A percentile compares a stretch with the other conserved stretches of the same genome.
Conservation (phyloP, 768 basidiomycete genomes). For the Lactifluus echinatus region DNA sequence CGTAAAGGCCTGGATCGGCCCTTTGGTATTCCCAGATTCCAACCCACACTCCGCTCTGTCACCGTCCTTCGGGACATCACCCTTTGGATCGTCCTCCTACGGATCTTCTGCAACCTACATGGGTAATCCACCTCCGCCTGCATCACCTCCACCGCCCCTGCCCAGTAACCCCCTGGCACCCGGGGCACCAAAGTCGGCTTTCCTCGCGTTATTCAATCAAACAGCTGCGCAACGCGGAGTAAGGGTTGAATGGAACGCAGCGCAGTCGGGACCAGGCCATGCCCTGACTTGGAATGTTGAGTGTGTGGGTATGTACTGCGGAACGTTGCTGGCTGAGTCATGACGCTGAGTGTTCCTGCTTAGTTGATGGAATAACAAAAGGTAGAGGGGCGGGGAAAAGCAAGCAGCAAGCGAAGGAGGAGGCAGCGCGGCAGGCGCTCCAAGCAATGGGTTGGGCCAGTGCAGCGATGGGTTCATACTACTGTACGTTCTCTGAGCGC, state of each 20-base stretch:
- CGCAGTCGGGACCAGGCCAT: conserved; percentile 58
- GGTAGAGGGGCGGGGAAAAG: conserved; percentile 56
- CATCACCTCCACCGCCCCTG: conserved; percentile 31
- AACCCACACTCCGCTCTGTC: neutral
- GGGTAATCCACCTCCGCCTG: conserved; percentile 25
- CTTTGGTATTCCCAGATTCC: conserved; percentile 12
- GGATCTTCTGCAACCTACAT: neutral
- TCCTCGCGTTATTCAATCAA: conserved; percentile 69
- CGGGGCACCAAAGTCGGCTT: conserved; percentile 54
- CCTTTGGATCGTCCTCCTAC: neutral
- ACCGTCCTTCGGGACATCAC: conserved; percentile 10
- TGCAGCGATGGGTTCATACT: neutral
- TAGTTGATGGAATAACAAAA: conserved; percentile 64
- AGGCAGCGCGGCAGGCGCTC: conserved; percentile 64
- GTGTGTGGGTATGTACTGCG: conserved; percentile 52
- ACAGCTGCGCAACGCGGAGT: conserved; percentile 58
- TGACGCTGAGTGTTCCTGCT: neutral
- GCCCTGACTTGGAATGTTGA: conserved; percentile 57
- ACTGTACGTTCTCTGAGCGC: neutral
- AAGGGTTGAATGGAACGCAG: conserved; percentile 49
- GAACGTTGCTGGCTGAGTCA: neutral
- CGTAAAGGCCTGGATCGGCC: conserved; percentile 12
- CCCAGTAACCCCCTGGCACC: conserved; percentile 51
- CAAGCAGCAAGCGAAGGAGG: conserved; percentile 74
- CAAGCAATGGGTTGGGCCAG: conserved; percentile 68